Evolutionary conservation across 257 asterid genomes (phyloP).

Genomic region (Anisodus acutangulus): DNA sequence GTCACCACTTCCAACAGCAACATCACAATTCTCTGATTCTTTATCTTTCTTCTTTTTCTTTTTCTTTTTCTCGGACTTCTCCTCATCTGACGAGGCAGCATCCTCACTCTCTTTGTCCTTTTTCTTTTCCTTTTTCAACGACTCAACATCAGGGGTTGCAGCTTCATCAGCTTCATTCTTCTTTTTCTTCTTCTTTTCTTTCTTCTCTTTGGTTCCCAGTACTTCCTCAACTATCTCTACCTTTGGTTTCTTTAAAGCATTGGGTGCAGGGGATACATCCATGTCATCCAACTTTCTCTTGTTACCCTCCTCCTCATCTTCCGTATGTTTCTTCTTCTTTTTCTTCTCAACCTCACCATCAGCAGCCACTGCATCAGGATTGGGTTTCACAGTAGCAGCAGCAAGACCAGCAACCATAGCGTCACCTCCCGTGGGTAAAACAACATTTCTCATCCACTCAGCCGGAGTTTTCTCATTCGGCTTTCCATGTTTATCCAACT

Average conservation of each 20-base stretch:
- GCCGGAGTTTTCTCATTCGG: conserved; percentile 68
- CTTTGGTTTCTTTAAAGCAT: conserved; percentile 62
- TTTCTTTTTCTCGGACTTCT: conserved; percentile 69
- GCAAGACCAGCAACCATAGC: conserved; percentile 71
- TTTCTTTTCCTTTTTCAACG: conserved; percentile 44
- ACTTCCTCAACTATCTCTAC: conserved; percentile 45
- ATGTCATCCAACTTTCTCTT: conserved; percentile 66
- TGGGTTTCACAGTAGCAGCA: conserved; percentile 48
- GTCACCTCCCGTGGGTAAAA: conserved; percentile 79
- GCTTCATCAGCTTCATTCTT: conserved; percentile 47
- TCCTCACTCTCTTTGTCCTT: conserved; percentile 49
- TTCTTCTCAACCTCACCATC: conserved; percentile 57
- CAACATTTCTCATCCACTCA: conserved; percentile 86
- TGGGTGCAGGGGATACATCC: conserved; percentile 55
- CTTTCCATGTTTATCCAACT: conserved; percentile 88
- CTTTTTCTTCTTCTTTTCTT: conserved; percentile 63
- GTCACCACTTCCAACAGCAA: conserved; percentile 40
- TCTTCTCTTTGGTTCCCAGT: conserved; percentile 34
- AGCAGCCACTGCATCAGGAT: not conserved
- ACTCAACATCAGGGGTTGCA: conserved; percentile 45
- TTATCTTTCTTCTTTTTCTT: conserved; percentile 49
- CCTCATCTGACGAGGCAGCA: conserved; percentile 46
- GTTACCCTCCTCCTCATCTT: conserved; percentile 49
- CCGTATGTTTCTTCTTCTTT: conserved; percentile 53
- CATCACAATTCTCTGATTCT: conserved; percentile 54